Evolutionary conservation across 208 protist genomes (phyloP).

Genomic region (Leishmania gerbilli): DNA sequence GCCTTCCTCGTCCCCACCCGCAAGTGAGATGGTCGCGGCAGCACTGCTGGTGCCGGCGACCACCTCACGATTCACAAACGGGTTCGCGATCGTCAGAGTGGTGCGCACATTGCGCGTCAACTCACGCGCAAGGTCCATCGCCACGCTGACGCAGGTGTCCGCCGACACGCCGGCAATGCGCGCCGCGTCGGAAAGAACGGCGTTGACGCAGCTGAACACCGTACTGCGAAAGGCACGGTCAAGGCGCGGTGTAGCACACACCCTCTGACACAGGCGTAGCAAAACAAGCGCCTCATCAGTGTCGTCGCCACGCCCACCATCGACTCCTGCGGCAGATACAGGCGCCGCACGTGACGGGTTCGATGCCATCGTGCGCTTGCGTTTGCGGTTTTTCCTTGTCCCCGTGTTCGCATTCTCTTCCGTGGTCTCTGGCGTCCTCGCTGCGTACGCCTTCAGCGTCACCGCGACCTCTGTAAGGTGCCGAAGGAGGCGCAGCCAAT

Average conservation of each 20-base stretch:
- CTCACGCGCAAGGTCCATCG: conserved; percentile 25
- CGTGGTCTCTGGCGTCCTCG: not conserved
- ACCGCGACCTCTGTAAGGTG: conserved; percentile 64
- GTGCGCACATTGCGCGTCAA: conserved; percentile 28
- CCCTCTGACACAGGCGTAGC: conserved; percentile 30
- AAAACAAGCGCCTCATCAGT: conserved; percentile 6
- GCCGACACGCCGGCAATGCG: conserved; percentile 2
- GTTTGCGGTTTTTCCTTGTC: conserved; percentile 6
- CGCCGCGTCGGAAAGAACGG: conserved; percentile 14
- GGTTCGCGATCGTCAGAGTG: conserved; percentile 31
- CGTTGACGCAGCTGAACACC: conserved; percentile 32
- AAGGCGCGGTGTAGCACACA: conserved; percentile 23
- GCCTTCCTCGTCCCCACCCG: conserved; percentile 16
- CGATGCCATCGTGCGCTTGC: conserved; percentile 1
- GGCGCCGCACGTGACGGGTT: not conserved
- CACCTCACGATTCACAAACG: conserved; percentile 23
- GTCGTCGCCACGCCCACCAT: not conserved
- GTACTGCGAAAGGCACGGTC: conserved; percentile 28
- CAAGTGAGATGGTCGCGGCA: not conserved
- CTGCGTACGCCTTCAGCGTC: conserved; percentile 48
- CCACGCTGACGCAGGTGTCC: conserved; percentile 1
- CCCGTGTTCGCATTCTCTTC: not conserved
- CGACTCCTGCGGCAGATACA: not conserved
- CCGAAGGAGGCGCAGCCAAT: conserved; percentile 82
- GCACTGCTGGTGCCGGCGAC: not conserved